Evolutionary conservation across 2,329 filamentous ascomycete genomes (phyloP), one percentile per base, ranked within the genome.

Genomic region (Claviceps humidiphila): DNA sequence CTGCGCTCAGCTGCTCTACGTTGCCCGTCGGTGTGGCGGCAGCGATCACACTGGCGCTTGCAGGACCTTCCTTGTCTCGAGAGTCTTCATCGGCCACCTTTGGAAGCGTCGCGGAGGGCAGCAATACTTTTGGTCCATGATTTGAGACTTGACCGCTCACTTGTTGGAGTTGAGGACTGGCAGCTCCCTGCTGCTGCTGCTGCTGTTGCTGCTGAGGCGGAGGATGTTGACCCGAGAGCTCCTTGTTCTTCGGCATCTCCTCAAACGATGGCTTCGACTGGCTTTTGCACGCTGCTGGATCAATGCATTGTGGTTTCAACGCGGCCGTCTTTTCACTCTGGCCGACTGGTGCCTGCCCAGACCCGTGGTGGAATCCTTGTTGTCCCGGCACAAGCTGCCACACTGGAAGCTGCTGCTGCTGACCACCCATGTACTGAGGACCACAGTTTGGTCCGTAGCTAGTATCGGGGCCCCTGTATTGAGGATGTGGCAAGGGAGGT

Each of bases 181-280:
- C 17, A 22, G 41, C 9, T 26, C 52, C 20, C n/a, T 34, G 14
- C 17, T 24, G 41, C 11, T 43, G 41, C n/a, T 34, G 14, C 17
- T 24, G 41, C 11, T 43, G 41, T 4, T 43, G 41, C 41, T 43
- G 41, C 41, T 24, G 6, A n/a, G n/a, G 44, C 14, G 26, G 44
- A 17, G 26, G 3, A 11, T 34, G 24, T 46, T 26, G 24, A 17
- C 5, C 39, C 9, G 38, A 16, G 11, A 47, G 39, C 4, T 56
- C 56, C 3, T 51, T 49, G 41, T 55, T 54, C 5, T 51, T 46
- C 34, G 64, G 30, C 0, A 54, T 55, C 45, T 66, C 63, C 42
- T 67, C 65, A 1, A 58, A 58, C 2, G 60, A 58, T 8, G 60
- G 60, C 52, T 68, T 67, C 6, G 61, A 63, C 49, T 63, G 64